Percentiles rank a stretch among this genome's conserved stretches.
Conservation (phyloP, 2,329 filamentous ascomycete genomes). For the Aschersonia sp. region DNA sequence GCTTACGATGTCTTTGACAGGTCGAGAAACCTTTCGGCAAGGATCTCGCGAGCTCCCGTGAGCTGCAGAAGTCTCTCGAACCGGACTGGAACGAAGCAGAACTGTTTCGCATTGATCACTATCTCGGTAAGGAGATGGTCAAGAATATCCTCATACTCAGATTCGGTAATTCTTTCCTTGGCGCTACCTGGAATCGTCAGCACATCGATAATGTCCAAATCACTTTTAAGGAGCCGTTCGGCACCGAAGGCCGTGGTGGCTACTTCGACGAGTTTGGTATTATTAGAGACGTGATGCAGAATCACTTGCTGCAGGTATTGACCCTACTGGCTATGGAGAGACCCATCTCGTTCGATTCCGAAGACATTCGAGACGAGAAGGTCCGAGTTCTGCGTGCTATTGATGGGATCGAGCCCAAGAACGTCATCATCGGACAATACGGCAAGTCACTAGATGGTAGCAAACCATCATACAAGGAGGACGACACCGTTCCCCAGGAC, state of each 20-base stretch:
- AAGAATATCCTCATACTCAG: conserved; percentile 98
- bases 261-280: conserved; percentile 99
- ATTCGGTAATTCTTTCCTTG: conserved; percentile 98
- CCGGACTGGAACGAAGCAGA: conserved; percentile 99
- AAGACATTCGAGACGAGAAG: conserved; percentile 98
- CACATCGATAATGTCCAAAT: conserved; percentile 99
- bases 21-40: conserved; percentile 99
- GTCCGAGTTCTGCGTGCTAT: conserved; percentile 90
- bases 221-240: conserved; percentile 98
- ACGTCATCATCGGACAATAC: conserved; percentile 98
- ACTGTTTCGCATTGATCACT: conserved; percentile 98
- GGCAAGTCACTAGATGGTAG: conserved; percentile 89
- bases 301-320: conserved; percentile 92
- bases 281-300: conserved; percentile 99
- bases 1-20: conserved; percentile 27
- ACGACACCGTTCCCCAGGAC: conserved; percentile 94
- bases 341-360: conserved; percentile 92
- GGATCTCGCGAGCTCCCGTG: conserved; percentile 84
- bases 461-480: conserved; percentile 97
- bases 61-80: conserved; percentile 86
- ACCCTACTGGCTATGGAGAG: conserved; percentile 97
- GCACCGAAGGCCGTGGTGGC: conserved; percentile 90
- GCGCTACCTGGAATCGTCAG: conserved; percentile 96
- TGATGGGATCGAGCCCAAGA: conserved; percentile 92
- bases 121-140: conserved; percentile 99